These are phyloP conservation scores for Fraxinus excelsior DNA, from an alignment of 257 asterid genomes.

Conservation along the genomic window DNA sequence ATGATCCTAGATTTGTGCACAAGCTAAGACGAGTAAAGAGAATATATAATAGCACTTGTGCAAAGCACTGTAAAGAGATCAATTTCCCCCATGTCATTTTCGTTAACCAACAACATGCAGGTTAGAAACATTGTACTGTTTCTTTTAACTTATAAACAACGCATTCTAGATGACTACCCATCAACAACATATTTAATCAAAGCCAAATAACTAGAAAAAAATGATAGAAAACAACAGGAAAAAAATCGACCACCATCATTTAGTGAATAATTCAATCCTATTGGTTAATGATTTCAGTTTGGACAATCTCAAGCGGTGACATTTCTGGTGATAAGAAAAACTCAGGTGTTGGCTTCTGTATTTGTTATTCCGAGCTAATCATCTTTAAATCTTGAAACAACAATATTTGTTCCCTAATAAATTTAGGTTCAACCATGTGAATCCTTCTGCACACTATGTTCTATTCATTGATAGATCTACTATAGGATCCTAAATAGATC, in stretches of 20 bases:
- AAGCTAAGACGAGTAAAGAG: slow-evolving; percentile 1
- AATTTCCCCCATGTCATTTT: neutral
- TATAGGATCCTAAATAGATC: neutral
- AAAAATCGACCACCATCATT: neutral
- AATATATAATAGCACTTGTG: neutral
- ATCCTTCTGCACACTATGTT: neutral
- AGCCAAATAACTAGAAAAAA: neutral
- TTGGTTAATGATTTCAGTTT: neutral
- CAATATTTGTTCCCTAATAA: too few relatives aligned
- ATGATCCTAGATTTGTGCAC: too few relatives aligned
- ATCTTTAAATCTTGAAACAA: too few relatives aligned
- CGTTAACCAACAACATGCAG: neutral
- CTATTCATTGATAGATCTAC: neutral
- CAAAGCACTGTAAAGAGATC: neutral
- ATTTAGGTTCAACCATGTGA: neutral
- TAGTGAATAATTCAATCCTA: neutral
- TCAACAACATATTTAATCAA: slow-evolving; percentile 4
- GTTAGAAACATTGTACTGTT: neutral
- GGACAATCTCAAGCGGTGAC: neutral
- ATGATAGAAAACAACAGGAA: neutral
- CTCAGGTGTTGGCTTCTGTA: neutral
- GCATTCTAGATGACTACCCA: slow-evolving; percentile 21
- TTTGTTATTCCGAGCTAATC: neutral
- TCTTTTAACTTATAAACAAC: neutral
- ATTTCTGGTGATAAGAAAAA: slow-evolving; percentile 1